Evolutionary conservation across 179 eudicot genomes (phyloP).

Genomic region (Vitellaria paradoxa): DNA sequence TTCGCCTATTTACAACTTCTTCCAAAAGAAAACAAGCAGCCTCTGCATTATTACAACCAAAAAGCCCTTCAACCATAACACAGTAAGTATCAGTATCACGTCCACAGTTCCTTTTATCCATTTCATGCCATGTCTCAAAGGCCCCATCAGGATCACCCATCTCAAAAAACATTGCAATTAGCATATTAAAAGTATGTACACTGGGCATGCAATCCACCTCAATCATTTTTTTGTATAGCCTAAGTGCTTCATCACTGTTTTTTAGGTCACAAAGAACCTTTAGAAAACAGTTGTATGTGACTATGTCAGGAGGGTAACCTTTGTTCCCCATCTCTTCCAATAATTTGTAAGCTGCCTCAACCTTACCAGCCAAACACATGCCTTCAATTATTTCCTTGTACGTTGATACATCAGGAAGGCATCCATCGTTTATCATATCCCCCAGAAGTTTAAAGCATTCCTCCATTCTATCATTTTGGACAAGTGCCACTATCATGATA

Average conservation of each 20-base stretch:
- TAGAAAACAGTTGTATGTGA: conserved; percentile 87
- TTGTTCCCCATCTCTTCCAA: conserved; percentile 76
- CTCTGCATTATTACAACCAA: conserved; percentile 40
- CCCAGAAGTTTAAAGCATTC: conserved; percentile 59
- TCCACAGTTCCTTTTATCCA: conserved; percentile 60
- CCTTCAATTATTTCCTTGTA: conserved; percentile 87
- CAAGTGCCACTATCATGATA: conserved; percentile 70
- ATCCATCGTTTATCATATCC: conserved; percentile 79
- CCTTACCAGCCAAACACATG: conserved; percentile 69
- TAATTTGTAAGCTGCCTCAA: conserved; percentile 67
- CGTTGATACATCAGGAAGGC: conserved; percentile 90
- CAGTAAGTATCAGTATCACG: conserved; percentile 68
- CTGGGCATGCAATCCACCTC: conserved; percentile 69
- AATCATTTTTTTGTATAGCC: conserved; percentile 63
- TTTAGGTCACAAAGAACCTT: conserved; percentile 85
- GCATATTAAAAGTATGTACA: conserved; percentile 82
- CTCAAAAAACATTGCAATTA: conserved; percentile 70
- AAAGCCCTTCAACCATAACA: conserved; percentile 89
- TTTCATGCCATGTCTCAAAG: conserved; percentile 74
- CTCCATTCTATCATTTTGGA: conserved; percentile 51
- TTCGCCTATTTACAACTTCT: conserved; percentile 55
- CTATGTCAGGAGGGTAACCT: conserved; percentile 91
- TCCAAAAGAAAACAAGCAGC: conserved; percentile 71
- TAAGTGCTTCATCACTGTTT: conserved; percentile 56
- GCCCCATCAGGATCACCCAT: conserved; percentile 72